phyloP scores from a whole-genome alignment of 1,284 basidiomycete genomes.

The Naganishia sp. region DNA sequence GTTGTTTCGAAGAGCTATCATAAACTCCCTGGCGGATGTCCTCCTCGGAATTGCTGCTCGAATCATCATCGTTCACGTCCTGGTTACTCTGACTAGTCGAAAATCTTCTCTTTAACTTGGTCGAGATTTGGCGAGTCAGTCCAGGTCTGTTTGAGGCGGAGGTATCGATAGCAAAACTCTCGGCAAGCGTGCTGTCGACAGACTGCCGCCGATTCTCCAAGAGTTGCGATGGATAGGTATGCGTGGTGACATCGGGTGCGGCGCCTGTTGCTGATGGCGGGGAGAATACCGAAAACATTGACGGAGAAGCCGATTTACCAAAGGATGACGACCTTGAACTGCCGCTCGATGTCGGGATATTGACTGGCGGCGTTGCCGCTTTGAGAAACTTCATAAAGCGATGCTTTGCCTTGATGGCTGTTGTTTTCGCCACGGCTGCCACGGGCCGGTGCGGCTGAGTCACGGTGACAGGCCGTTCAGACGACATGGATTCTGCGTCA shows the following conservation, averaged over 20 bases:
- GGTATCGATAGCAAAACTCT: slow-evolving; percentile 15
- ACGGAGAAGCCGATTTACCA: slow-evolving; percentile 13
- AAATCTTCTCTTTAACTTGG: slow-evolving; percentile 42
- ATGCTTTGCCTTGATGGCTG: slow-evolving; percentile 38
- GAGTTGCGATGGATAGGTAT: slow-evolving; percentile 12
- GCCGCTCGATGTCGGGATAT: background rate
- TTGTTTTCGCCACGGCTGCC: slow-evolving; percentile 31
- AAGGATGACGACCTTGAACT: slow-evolving; percentile 8
- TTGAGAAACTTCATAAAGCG: slow-evolving; percentile 33
- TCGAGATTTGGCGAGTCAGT: slow-evolving; percentile 34
- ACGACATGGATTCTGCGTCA: slow-evolving; percentile 34
- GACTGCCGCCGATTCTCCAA: slow-evolving; percentile 16
- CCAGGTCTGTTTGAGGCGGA: slow-evolving; percentile 22
- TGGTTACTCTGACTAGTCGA: slow-evolving; percentile 39
- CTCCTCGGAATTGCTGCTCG: slow-evolving; percentile 36
- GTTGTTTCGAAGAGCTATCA: slow-evolving; percentile 57
- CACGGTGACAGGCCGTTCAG: slow-evolving; percentile 24
- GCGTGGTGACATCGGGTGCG: slow-evolving; percentile 19
- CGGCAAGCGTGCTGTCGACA: slow-evolving; percentile 24
- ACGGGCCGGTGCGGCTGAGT: slow-evolving; percentile 32
- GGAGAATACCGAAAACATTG: slow-evolving; percentile 12
- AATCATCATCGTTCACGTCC: slow-evolving; percentile 36
- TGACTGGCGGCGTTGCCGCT: slow-evolving; percentile 19
- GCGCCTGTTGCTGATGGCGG: slow-evolving; percentile 10
- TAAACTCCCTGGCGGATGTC: slow-evolving; percentile 55